Evolutionary conservation across 2,329 filamentous ascomycete species (phyloP).

Genomic region (Tolypocladium sp.): DNA sequence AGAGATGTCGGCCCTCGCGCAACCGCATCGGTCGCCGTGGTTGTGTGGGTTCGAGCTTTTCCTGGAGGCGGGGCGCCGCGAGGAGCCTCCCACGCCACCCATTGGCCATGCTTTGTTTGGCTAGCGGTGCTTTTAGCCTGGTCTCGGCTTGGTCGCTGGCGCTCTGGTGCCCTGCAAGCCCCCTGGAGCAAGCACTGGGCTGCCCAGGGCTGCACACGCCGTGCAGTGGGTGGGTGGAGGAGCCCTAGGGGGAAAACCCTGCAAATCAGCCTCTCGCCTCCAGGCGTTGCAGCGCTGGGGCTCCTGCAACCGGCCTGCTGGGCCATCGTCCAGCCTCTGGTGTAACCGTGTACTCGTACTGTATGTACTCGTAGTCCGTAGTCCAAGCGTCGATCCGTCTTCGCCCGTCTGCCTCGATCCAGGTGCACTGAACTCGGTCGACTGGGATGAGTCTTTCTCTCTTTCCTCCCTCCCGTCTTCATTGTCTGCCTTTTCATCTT

Average conservation of each 20-base stretch:
- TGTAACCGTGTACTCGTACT: no score
- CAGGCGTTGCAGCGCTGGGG: neutral
- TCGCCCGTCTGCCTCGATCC: neutral
- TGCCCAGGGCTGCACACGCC: neutral
- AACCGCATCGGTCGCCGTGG: neutral
- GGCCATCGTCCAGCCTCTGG: constrained; percentile 1
- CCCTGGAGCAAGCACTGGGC: neutral
- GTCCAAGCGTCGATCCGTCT: constrained; percentile 5
- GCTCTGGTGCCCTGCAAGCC: neutral
- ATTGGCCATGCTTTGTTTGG: neutral
- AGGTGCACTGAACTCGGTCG: neutral
- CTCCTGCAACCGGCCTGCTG: constrained; percentile 6
- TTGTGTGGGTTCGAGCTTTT: neutral
- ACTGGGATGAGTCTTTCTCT: neutral
- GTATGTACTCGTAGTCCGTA: no score
- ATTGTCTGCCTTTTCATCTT: neutral
- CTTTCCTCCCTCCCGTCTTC: constrained; percentile 6
- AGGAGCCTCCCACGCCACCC: neutral
- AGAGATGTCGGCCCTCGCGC: neutral
- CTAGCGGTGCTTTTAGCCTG: neutral
- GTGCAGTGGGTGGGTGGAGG: neutral
- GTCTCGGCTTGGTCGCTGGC: neutral
- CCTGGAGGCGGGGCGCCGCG: neutral
- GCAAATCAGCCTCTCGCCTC: neutral
- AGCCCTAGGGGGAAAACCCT: neutral